Conservation (phyloP, 495 filamentous ascomycete species). For the Neurospora sp. region DNA sequence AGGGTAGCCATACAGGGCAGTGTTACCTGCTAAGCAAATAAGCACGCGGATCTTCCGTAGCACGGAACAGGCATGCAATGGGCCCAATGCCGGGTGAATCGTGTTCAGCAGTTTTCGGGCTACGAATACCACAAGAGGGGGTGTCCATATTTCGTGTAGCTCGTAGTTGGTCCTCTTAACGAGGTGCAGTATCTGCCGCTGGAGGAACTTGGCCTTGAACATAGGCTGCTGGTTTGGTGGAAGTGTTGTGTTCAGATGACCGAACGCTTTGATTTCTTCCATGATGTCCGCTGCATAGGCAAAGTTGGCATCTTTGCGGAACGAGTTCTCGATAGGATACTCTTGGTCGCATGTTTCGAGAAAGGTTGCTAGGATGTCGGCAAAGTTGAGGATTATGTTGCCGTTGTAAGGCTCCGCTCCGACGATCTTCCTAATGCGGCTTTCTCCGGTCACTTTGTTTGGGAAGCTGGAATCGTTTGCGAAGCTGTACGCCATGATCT, state of each 20-base stretch:
- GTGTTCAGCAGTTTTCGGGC: conserved; percentile 68
- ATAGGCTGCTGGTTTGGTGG: conserved; percentile 74
- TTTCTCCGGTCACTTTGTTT: conserved; percentile 52
- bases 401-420: conserved; percentile 53
- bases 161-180: conserved; percentile 60
- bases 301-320: conserved; percentile 53
- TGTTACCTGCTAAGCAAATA: conserved; percentile 61
- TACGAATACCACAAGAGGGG: conserved; percentile 61
- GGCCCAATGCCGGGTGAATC: conserved; percentile 78
- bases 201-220: conserved; percentile 66
- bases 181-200: conserved; percentile 62
- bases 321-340: conserved; percentile 56
- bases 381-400: conserved; percentile 57
- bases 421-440: conserved; percentile 54
- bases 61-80: conserved; percentile 74
- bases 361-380: conserved; percentile 62
- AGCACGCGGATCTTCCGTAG: conserved; percentile 78
- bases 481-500: conserved; percentile 73
- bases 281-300: conserved; percentile 50
- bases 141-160: conserved; percentile 60
- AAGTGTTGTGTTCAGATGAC: conserved; percentile 47
- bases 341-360: conserved; percentile 67
- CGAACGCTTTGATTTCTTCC: conserved; percentile 52
- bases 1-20: conserved; percentile 65
- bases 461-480: conserved; percentile 62